Base-by-base conservation (phyloP, 257 asterid species). In the Solanum chmielewskii region DNA sequence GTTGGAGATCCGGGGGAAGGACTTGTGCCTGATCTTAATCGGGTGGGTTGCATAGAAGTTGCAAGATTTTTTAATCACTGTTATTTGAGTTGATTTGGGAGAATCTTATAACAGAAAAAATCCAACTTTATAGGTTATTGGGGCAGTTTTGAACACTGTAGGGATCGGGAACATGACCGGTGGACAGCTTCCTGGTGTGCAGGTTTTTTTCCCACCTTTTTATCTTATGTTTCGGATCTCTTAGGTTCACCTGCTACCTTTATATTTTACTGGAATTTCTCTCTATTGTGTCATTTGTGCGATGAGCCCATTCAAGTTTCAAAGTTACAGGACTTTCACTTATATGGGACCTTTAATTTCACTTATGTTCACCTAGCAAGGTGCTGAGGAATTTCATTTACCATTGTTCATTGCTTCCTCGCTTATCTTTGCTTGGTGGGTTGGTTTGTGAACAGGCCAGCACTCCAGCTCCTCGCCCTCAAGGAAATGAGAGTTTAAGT, bases 1-100 rank as follows among this genome's bases (percentile, higher is more conserved):
- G 93, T 93, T 88, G 99, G 98, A 80, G 99, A 97, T 66, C 95
- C 89, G 87, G 95, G 96, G 84, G 99, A 95, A 86, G 93, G 92
- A 84, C 90, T 80, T 75, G 91, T 89, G 37, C 94, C 98, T 76
- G 98, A 97, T 90, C 39, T 97, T 47, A 93, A 91, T 84, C 98
- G 96, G 96, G 99, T 95, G 86, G 45, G 95, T 92, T 60, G 83
- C 84, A 27, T 86, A 56, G 11, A 9, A 56, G 64, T 76, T 69
- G 85, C 42, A 41, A 56, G 44, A 14, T 56, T 59, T 45, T 66
- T 70, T 27, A 15, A 59, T 56, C 37, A 27, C 49, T 68, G 82
- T 47, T 18, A 4, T 88, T 82, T 73, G 73, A 44, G 56, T 68
- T 77, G n/a, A 27, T 70, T 86, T 56, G 75, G 75, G 69, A 47